Base-by-base conservation (phyloP, 2,329 filamentous ascomycete species). In the Alternaria angustiovoidea region DNA sequence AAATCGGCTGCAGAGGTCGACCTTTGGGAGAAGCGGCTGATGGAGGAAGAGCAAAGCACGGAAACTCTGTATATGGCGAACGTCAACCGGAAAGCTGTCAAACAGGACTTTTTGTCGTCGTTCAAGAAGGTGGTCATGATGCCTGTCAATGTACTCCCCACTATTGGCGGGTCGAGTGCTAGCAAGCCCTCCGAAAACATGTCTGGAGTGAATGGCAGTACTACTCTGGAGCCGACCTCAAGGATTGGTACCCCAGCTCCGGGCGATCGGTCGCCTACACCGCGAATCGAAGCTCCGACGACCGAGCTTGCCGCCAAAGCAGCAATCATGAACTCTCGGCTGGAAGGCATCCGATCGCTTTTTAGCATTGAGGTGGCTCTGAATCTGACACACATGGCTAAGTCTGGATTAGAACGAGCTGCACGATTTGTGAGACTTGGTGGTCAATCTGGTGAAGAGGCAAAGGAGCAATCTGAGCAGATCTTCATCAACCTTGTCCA, bases 111-210 rank as follows among this genome's bases (percentile, higher is more conserved):
- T 71, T 77, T 99, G 62, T 95, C 90, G 46, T 97, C 94, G 0
- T 99, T 99, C 84, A 97, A 93, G 75, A 98, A 98, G 78, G 95
- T 99, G 8, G 92, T 99, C 66, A 97, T 99, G 94, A 96, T 97
- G 89, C 95, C 95, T 2, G 94, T 99, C 49, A 96, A 92, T 53
- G 94, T 93, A 8, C 83, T 98, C 4, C 92, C 93, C 1, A 89
- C 86, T 47, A 87, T 92, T 64, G 75, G 75, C 22, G 66, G 72
- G 16, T 70, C 73, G 7, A 66, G 65, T 39, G 53, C 83, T 18
- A 75, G 75, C 43, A 83, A 78, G 62, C 70, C 78, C 22, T 62
- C 75, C n/a, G 51, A 67, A 11, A 59, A 60, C 30, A 51, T 62
- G 20, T 57, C 69, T 16, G 62, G 64, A 7, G 55, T 72, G 2